Evolutionary conservation across 2,329 filamentous ascomycete species (phyloP).

Genomic region (Neofusicoccum kwambonambiense): DNA sequence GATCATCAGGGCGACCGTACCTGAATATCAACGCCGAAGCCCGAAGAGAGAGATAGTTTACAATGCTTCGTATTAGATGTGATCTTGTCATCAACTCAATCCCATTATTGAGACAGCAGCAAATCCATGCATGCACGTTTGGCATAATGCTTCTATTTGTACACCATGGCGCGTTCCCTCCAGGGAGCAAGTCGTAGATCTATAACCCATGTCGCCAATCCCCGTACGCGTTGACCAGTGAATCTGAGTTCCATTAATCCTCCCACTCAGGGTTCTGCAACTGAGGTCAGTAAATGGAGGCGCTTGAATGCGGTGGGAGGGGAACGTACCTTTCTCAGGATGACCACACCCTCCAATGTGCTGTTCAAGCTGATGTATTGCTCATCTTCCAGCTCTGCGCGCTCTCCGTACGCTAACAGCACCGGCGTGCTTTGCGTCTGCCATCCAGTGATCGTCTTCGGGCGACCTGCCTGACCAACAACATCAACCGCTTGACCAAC

Average conservation of each 20-base stretch:
- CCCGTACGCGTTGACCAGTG: not conserved
- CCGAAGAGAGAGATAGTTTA: not conserved
- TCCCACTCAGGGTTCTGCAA: conserved; percentile 48
- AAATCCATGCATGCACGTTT: not conserved
- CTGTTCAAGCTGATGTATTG: conserved; percentile 91
- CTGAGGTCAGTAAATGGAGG: conserved; percentile 19
- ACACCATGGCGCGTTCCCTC: not conserved
- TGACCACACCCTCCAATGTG: conserved; percentile 91
- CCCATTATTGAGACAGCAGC: not conserved
- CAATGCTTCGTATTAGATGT: not conserved
- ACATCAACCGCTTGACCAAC: conserved; percentile 98
- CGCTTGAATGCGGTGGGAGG: not conserved
- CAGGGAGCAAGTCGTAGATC: not conserved
- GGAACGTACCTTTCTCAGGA: conserved; percentile 83
- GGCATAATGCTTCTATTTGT: conserved; percentile 16
- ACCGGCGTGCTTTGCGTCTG: conserved; percentile 99
- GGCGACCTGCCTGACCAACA: conserved; percentile 91
- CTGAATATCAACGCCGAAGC: not conserved
- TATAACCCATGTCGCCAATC: conserved; percentile 11
- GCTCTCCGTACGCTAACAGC: conserved; percentile 87
- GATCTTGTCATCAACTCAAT: not conserved
- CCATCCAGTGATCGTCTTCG: conserved; percentile 99
- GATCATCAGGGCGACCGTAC: not conserved
- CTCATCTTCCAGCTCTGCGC: conserved; percentile 95
- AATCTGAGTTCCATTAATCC: conserved; percentile 25